Base-by-base conservation (phyloP, 1,139 yeast species). In the Debaryomyces nepalensis region DNA sequence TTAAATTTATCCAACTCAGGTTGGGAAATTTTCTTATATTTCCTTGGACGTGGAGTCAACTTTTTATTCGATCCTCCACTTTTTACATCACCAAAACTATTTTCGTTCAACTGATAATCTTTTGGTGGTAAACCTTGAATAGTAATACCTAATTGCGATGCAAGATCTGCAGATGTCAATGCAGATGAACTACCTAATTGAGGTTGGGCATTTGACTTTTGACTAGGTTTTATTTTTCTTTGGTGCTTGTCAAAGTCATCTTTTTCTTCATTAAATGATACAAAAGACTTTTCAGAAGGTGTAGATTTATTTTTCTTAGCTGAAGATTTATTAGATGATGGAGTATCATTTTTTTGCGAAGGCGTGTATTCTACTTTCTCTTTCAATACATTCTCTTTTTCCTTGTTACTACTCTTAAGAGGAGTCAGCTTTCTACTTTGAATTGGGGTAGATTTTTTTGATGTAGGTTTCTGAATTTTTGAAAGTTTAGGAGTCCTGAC, bases 101-200 rank as follows among this genome's bases (percentile, higher is more conserved):
- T 18, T 6, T 41, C 43, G 15, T 26, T 37, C 22, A 44, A 42
- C 4, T 37, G 33, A 23, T 20, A 42, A 18, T 31, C 33, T 18
- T 39, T 31, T 10, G 55, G 55, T 24, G 51, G 45, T 33, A 53
- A 43, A 1, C 64, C 66, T 45, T 59, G 59, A 15, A 63, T 50
- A 1, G 59, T 57, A 7, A 65, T 59, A 4, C 70, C 70, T 44
- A 64, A 52, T 44, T 57, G 58, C 18, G 62, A 49, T 3, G 68
- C 67, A 33, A 61, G 33, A 34, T 54, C 38, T 7, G 38, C 18
- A 3, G 42, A 39, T n/a, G 30, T 14, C 14, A 39, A 23, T 10
- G 27, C 27, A 10, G 18, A 33, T 9, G 16, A 10, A 7, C 19
- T 14, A 1, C 6, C 21, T 21, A 16, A 4, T 11, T 23, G 5